A percentile compares a stretch with the other conserved stretches of the same genome.
These are phyloP conservation scores for Protea cynaroides DNA, from an alignment of 164 flowering plant species.

Conservation along the genomic window DNA sequence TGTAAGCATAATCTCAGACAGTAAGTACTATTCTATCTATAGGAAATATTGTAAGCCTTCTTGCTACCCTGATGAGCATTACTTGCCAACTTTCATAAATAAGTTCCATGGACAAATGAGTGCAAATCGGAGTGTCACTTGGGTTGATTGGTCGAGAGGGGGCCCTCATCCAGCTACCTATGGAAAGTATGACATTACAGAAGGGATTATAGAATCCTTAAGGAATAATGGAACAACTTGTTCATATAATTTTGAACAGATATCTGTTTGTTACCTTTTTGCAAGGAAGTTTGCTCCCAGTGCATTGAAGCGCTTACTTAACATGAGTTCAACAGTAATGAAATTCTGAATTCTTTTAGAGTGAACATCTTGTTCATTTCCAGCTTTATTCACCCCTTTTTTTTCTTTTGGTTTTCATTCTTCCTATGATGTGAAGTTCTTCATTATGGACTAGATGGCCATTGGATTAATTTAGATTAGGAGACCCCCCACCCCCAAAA, in stretches of 20 bases:
- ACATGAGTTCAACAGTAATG: background rate
- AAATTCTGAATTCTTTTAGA: background rate
- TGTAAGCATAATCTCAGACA: background rate
- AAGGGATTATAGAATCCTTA: background rate
- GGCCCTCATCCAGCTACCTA: constrained; percentile 1
- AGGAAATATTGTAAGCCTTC: background rate
- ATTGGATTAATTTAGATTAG: too few species aligned
- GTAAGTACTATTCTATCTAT: background rate
- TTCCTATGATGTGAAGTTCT: too few species aligned
- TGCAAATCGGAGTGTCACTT: background rate
- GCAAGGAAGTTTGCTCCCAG: constrained; percentile 4
- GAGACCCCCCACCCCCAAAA: too few species aligned
- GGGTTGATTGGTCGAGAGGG: constrained; percentile 5
- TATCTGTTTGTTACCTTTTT: background rate
- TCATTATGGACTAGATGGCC: too few species aligned
- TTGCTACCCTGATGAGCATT: background rate
- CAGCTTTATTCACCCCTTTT: too few species aligned
- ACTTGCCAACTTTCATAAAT: background rate
- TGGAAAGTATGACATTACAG: background rate
- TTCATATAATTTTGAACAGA: background rate
- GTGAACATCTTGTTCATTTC: too few species aligned
- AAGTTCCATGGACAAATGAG: background rate
- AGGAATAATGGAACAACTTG: background rate
- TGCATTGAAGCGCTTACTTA: background rate
- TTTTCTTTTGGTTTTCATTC: too few species aligned